Evolutionary conservation across 805 yeast genomes (phyloP).

Genomic region (Zygoascus tannicola): DNA sequence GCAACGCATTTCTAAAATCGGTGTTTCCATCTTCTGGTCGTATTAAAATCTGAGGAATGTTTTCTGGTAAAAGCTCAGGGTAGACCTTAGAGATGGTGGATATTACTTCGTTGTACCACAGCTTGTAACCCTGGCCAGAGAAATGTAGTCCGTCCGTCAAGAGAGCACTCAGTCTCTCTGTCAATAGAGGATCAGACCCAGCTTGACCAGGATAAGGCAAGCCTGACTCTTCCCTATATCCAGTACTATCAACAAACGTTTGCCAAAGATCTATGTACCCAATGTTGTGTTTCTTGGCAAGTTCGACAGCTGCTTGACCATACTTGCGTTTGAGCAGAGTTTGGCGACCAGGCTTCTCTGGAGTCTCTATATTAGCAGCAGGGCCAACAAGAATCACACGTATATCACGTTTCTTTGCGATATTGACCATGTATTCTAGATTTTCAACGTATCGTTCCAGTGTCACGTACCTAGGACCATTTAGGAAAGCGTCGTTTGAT

Average conservation of each 20-base stretch:
- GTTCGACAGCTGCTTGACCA: conserved; percentile 38
- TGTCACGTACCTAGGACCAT: conserved; percentile 39
- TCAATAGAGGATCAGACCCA: neutral
- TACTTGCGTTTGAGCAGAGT: conserved; percentile 30
- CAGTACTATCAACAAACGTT: conserved; percentile 33
- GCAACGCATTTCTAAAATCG: neutral
- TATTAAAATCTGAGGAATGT: conserved; percentile 35
- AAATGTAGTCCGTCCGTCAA: conserved; percentile 54
- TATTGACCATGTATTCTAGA: conserved; percentile 34
- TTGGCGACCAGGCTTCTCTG: neutral
- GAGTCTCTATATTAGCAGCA: conserved; percentile 28
- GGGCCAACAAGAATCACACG: conserved; percentile 59
- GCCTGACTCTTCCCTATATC: conserved; percentile 33
- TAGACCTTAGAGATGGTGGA: conserved; percentile 77
- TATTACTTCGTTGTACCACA: conserved; percentile 76
- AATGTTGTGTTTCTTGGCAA: conserved; percentile 39
- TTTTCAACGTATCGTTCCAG: conserved; percentile 43
- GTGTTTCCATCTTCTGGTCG: neutral
- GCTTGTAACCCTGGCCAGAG: conserved; percentile 41
- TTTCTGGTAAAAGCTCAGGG: conserved; percentile 73
- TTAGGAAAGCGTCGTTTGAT: conserved; percentile 59
- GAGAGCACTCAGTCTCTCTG: conserved; percentile 15
- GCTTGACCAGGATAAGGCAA: neutral
- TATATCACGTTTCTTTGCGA: conserved; percentile 36
- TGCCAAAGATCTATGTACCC: conserved; percentile 52